Percentiles rank a stretch among this genome's conserved stretches.
Conservation (phyloP, 2,329 filamentous ascomycete species). For the Exophiala calicioides region DNA sequence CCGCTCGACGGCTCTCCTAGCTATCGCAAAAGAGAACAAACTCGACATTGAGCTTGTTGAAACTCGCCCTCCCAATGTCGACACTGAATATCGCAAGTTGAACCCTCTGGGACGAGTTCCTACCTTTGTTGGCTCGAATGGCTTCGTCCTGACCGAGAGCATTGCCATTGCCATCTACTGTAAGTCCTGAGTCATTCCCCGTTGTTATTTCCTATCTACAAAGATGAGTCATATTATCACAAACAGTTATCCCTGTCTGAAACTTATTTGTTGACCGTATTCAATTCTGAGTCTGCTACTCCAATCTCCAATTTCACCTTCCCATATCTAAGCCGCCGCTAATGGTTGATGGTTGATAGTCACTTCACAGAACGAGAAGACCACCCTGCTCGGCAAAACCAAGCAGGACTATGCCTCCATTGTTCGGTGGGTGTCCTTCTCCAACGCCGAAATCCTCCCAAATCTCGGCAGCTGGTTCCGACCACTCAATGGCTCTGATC, state of each 20-base stretch:
- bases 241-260: constrained; percentile 99
- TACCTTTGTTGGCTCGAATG: constrained; percentile 88
- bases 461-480: constrained; percentile 77
- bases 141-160: constrained; percentile 82
- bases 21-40: constrained; percentile 95
- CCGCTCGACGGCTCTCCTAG: constrained; percentile 60
- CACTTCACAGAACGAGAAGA: constrained; percentile 99
- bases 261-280: constrained; percentile 84
- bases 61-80: constrained; percentile 64
- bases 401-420: constrained; percentile 99
- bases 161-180: constrained; percentile 97
- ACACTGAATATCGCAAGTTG: constrained; percentile 77
- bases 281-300: constrained; percentile 71
- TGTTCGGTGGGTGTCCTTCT: constrained; percentile 96
- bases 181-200: constrained; percentile 58
- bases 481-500: constrained; percentile 75
- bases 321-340: too few species aligned
- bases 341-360: too few species aligned
- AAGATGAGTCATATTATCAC: constrained; percentile 73
- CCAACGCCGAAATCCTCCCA: constrained; percentile 82
- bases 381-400: constrained; percentile 97
- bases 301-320: too few species aligned
- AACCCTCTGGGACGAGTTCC: constrained; percentile 90
- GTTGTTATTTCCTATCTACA: constrained; percentile 18
- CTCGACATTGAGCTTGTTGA: constrained; percentile 85